Base-by-base conservation (phyloP, 2,329 filamentous ascomycete species). In the Ascochyta lentis region DNA sequence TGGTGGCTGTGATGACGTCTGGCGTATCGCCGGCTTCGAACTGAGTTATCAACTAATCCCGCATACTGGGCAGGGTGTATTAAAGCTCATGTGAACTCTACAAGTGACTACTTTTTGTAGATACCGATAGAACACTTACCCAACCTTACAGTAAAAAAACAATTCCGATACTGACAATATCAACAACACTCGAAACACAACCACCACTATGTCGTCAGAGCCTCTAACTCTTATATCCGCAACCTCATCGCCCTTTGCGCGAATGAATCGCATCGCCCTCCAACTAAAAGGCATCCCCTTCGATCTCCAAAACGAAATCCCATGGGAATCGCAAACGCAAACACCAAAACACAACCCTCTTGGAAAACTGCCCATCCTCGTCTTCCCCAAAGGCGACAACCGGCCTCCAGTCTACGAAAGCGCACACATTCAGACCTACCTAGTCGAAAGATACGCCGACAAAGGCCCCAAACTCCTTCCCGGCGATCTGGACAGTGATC, bases 241-340 rank as follows among this genome's bases (percentile, higher is more conserved):
- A 8, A 75, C 75, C 2, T 73, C 75, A 15, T 76, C 73, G 3
- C 76, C 75, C 8, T 78, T 77, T 58, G 76, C 77, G 8, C 73
- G 76, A 39, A 78, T 79, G 68, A 73, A 77, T 37, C 71, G 76
- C 59, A 78, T 79, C 31, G 69, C 70, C 4, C 69, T 78, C 6
- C 53, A 59, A 35, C 71, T 79, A 22, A 79, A 79, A 60, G 42
- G 49, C 51, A 73, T 80, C 22, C 73, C 76, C 3, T 79, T 79
- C 67, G 61, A 52, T 1, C 67, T 79, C 27, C 65, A 76, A 41
- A 78, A 75, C 33, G 77, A 79, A 66, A 76, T 80, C 1, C 77
- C 76, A 0, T 79, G 77, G 77, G 70, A 79, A 63, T 64, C 59
- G 16, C 71, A 70, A 4, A 79, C 77, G 1, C 49, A 73, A 42